These are phyloP conservation scores for Termitomyces sp. DNA, from an alignment of 768 basidiomycete genomes.

Conservation along the genomic window DNA sequence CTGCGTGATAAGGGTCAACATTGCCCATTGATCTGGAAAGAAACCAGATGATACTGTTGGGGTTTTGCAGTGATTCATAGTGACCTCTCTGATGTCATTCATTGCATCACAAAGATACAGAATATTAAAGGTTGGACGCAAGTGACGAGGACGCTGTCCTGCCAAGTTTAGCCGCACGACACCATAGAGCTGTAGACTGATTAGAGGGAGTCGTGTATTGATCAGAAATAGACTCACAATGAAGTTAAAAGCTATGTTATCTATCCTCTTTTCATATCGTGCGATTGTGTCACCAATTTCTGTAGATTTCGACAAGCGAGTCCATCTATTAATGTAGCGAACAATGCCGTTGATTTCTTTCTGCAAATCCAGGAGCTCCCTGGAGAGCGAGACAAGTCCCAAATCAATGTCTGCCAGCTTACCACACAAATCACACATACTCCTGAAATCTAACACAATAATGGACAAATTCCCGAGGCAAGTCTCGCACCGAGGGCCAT, in stretches of 20 bases:
- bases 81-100: neutral
- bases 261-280: neutral
- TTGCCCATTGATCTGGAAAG: neutral
- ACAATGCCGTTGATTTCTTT: neutral
- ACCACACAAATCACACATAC: neutral
- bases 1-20: neutral
- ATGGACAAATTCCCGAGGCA: neutral
- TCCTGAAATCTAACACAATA: neutral
- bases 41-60: neutral
- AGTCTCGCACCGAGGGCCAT: neutral
- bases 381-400: neutral
- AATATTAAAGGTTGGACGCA: neutral
- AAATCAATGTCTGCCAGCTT: neutral
- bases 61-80: neutral
- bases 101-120: slow-evolving; percentile 1
- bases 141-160: neutral
- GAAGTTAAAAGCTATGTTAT: neutral
- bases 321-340: neutral
- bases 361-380: neutral
- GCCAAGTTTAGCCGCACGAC: neutral
- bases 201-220: neutral
- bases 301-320: neutral
- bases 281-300: neutral
- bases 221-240: neutral
- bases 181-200: neutral